Conservation (phyloP, 2,329 filamentous ascomycete genomes). For the Didymosphaeria variabile region DNA sequence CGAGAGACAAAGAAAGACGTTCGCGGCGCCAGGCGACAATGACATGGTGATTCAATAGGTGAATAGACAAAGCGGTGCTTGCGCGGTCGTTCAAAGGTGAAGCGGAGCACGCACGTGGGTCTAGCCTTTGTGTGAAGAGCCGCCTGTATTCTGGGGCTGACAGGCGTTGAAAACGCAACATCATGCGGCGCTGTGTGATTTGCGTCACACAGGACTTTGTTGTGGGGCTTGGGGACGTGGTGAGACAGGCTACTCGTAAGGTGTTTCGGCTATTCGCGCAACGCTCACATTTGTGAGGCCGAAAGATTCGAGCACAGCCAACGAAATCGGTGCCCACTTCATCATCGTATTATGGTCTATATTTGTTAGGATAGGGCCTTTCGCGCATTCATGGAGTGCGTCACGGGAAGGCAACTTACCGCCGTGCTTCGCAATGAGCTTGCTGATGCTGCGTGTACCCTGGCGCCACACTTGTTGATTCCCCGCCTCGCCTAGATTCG, state of each 20-base stretch:
- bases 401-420: slow-evolving; percentile 35
- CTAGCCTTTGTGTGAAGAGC: slow-evolving; percentile 8
- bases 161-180: slow-evolving; percentile 5
- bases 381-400: slow-evolving; percentile 18
- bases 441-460: slow-evolving; percentile 37
- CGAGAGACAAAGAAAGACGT: neutral
- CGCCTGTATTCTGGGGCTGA: slow-evolving; percentile 5
- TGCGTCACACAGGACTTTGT: slow-evolving; percentile 4
- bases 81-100: neutral
- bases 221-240: slow-evolving; percentile 9
- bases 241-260: slow-evolving; percentile 25
- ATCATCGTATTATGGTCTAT: slow-evolving; percentile 45
- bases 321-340: slow-evolving; percentile 41
- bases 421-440: slow-evolving; percentile 48
- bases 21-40: neutral
- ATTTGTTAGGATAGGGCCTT: slow-evolving; percentile 21
- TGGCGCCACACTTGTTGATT: slow-evolving; percentile 42
- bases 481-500: slow-evolving; percentile 47
- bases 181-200: slow-evolving; percentile 1
- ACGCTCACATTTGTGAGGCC: slow-evolving; percentile 27
- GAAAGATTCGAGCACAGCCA: slow-evolving; percentile 39
- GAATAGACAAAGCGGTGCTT: slow-evolving; percentile 1
- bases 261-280: slow-evolving; percentile 18
- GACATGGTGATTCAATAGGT: slow-evolving; percentile 7
- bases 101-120: slow-evolving; percentile 1